phyloP scores from a whole-genome alignment of 306 rosid species.

The Pueraria montana region DNA sequence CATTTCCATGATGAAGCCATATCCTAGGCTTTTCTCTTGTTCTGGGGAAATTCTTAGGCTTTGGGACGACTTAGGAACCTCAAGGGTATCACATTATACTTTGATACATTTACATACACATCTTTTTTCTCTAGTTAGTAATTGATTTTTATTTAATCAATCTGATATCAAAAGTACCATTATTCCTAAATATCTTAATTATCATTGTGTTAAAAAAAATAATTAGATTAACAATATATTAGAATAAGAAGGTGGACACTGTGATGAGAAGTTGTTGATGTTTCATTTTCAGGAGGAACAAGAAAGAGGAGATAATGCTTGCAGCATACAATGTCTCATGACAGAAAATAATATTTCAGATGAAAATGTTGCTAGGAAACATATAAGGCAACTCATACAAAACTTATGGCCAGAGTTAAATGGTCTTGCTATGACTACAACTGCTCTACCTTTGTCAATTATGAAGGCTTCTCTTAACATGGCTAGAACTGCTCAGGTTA shows the following conservation, averaged over 20 bases:
- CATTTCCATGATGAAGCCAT: slow-evolving; percentile 50
- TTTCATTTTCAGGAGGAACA: slow-evolving; percentile 52
- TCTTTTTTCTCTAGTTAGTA: neutral
- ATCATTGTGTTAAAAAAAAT: too few relatives aligned
- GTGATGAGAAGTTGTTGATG: neutral
- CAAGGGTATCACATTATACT: slow-evolving; percentile 39
- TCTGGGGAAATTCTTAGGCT: slow-evolving; percentile 60
- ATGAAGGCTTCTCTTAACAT: slow-evolving; percentile 52
- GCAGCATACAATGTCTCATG: slow-evolving; percentile 54
- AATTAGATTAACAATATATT: neutral
- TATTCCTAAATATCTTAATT: neutral
- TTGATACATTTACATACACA: neutral
- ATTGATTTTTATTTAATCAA: neutral
- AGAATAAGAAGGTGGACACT: neutral
- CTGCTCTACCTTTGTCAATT: slow-evolving; percentile 14
- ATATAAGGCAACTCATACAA: slow-evolving; percentile 39
- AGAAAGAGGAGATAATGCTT: slow-evolving; percentile 58
- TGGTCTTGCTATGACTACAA: slow-evolving; percentile 40
- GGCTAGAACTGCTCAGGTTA: slow-evolving; percentile 64
- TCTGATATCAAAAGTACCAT: neutral
- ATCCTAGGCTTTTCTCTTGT: slow-evolving; percentile 58
- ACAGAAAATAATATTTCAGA: slow-evolving; percentile 30
- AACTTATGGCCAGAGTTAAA: slow-evolving; percentile 57
- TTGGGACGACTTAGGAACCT: slow-evolving; percentile 67
- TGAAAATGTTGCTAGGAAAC: slow-evolving; percentile 52